Percentiles rank a stretch among this genome's conserved stretches.
phyloP scores from a whole-genome alignment of 495 filamentous ascomycete species.

The Podospora fimiseda region DNA sequence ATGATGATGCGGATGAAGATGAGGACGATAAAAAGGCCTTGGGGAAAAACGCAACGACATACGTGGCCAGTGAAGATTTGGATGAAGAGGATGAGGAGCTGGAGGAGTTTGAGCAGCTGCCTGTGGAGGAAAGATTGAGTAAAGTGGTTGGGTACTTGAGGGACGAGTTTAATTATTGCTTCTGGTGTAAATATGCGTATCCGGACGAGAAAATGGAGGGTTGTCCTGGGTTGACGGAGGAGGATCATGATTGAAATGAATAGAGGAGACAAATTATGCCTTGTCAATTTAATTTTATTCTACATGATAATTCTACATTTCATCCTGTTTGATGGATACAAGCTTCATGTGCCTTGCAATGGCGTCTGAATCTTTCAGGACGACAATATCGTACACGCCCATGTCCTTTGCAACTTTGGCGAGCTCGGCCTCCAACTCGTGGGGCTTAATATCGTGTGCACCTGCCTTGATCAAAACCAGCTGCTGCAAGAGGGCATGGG shows the following conservation, averaged over 20 bases:
- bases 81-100: conserved; percentile 82
- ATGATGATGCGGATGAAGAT: conserved; percentile 48
- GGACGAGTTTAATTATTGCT: conserved; percentile 73
- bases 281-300: too few species aligned
- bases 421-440: conserved; percentile 37
- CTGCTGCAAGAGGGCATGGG: conserved; percentile 24
- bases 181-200: conserved; percentile 91
- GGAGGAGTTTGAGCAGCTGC: conserved; percentile 71
- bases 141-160: conserved; percentile 63
- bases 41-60: conserved; percentile 29
- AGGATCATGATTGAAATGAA: conserved; percentile 70
- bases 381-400: conserved; percentile 40
- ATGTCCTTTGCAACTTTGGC: conserved; percentile 48
- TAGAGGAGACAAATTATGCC: too few species aligned
- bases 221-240: conserved; percentile 84
- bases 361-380: conserved; percentile 13
- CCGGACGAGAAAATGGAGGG: conserved; percentile 66
- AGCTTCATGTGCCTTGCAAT: conserved; percentile 22
- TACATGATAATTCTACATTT: neutral
- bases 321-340: neutral
- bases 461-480: conserved; percentile 38
- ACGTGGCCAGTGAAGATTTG: conserved; percentile 57
- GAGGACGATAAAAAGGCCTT: conserved; percentile 44
- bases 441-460: conserved; percentile 20
- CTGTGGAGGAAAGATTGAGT: conserved; percentile 55